These are phyloP conservation scores for Globisporangium apiculatum DNA, from an alignment of 352 stramenopile species.

Conservation along the genomic window DNA sequence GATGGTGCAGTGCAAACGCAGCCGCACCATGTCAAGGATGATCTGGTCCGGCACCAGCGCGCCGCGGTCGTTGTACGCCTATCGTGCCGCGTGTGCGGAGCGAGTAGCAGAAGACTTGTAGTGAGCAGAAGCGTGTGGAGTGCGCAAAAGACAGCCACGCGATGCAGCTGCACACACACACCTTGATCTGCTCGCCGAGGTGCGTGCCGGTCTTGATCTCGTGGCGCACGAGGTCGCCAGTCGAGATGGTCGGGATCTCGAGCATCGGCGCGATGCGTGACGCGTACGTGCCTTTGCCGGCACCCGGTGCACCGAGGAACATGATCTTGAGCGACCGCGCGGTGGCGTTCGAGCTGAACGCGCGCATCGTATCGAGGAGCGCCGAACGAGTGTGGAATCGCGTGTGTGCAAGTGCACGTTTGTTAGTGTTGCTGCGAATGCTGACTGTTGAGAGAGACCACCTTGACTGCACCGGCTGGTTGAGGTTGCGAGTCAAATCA, in stretches of 20 bases:
- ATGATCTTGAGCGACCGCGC: constrained; percentile 68
- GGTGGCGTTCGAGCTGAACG: constrained; percentile 14
- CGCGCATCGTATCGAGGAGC: constrained; percentile 1
- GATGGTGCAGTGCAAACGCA: neutral
- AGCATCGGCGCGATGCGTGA: constrained; percentile 80
- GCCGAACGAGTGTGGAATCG: neutral
- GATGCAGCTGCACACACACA: constrained; percentile 1
- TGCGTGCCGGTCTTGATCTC: constrained; percentile 80
- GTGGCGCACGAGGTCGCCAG: constrained; percentile 81
- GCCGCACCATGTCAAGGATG: constrained; percentile 80
- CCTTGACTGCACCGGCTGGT: neutral
- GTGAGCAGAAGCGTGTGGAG: neutral
- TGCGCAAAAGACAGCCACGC: too few species aligned
- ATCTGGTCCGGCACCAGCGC: constrained; percentile 84
- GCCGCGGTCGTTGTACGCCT: constrained; percentile 80
- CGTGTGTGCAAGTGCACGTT: neutral
- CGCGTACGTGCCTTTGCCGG: constrained; percentile 89
- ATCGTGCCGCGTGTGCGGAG: too few species aligned
- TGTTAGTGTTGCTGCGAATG: too few species aligned
- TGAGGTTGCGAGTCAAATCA: neutral
- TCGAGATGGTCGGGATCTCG: constrained; percentile 86
- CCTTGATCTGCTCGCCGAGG: constrained; percentile 75
- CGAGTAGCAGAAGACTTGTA: neutral
- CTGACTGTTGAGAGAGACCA: too few species aligned
- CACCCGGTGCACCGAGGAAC: constrained; percentile 86